Conservation (phyloP, 176 grass and related monocot genomes). For the Ensete ventricosum region DNA sequence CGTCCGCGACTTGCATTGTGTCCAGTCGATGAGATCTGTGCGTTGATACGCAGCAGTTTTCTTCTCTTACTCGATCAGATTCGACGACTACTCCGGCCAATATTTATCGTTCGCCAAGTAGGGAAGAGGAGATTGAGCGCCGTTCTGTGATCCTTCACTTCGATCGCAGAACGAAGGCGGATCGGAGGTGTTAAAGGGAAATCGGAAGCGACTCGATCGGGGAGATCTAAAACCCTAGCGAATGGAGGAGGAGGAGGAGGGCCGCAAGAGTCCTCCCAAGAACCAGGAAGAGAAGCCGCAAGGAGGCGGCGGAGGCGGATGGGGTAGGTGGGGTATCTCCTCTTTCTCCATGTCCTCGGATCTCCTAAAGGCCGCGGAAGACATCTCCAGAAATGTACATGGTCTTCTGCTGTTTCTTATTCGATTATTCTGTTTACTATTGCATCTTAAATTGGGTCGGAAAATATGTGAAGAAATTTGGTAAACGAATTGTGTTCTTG, state of each 20-base stretch:
- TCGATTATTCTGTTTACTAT: background rate
- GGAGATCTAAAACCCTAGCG: background rate
- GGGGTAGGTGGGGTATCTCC: slow-evolving; percentile 51
- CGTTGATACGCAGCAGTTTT: too few relatives aligned
- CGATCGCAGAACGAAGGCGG: background rate
- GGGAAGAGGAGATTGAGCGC: too few relatives aligned
- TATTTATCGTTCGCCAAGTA: too few relatives aligned
- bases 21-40: too few relatives aligned
- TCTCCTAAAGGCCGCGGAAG: slow-evolving; percentile 42
- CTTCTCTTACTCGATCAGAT: too few relatives aligned
- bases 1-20: too few relatives aligned
- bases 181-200: background rate
- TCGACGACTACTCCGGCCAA: too few relatives aligned
- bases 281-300: slow-evolving; percentile 8
- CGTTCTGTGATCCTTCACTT: background rate
- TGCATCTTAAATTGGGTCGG: background rate
- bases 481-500: background rate
- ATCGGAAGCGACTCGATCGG: background rate
- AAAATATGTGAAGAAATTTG: background rate
- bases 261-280: background rate
- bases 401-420: background rate
- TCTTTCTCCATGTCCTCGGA: slow-evolving; percentile 71
- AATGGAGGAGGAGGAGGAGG: slow-evolving; percentile 17
- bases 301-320: slow-evolving; percentile 10
- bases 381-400: slow-evolving; percentile 76